phyloP scores from a whole-genome alignment of 2,329 filamentous ascomycete genomes.

The Truncatella angustata region DNA sequence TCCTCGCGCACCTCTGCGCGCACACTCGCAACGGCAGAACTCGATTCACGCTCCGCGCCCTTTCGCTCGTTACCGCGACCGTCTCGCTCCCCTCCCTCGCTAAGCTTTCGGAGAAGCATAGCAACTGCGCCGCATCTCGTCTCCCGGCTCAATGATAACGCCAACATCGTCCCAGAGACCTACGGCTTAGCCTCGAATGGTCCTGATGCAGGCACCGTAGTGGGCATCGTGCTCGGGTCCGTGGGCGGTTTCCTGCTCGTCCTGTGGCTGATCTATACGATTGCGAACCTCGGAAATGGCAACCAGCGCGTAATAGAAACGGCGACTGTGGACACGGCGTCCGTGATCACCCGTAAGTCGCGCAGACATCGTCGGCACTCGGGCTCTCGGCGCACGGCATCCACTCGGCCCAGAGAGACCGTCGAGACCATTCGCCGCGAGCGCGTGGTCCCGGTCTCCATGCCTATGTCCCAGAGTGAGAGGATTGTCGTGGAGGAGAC shows the following conservation, averaged over 20 bases:
- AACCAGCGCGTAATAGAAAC: slow-evolving; percentile 35
- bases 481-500: slow-evolving; percentile 30
- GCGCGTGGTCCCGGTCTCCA: slow-evolving; percentile 6
- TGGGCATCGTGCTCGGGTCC: slow-evolving; percentile 35
- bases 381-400: slow-evolving; percentile 11
- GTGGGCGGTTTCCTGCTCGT: slow-evolving; percentile 38
- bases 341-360: slow-evolving; percentile 28
- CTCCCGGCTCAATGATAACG: neutral
- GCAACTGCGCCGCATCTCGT: neutral
- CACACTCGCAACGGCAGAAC: slow-evolving; percentile 10
- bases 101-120: neutral
- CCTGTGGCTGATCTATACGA: slow-evolving; percentile 26
- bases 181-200: slow-evolving; percentile 40
- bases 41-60: slow-evolving; percentile 12
- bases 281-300: slow-evolving; percentile 22
- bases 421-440: slow-evolving; percentile 24
- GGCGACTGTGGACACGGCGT: slow-evolving; percentile 27
- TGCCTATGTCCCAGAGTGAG: slow-evolving; percentile 16
- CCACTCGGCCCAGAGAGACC: slow-evolving; percentile 22
- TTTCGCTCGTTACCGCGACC: slow-evolving; percentile 12
- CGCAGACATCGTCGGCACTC: slow-evolving; percentile 13
- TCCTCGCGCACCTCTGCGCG: slow-evolving; percentile 16
- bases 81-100: slow-evolving; percentile 11
- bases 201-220: slow-evolving; percentile 31
- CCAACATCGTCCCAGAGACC: slow-evolving; percentile 30